Evolutionary conservation across 1,284 basidiomycete species (phyloP).

Genomic region (Apiotrichum laibachii): DNA sequence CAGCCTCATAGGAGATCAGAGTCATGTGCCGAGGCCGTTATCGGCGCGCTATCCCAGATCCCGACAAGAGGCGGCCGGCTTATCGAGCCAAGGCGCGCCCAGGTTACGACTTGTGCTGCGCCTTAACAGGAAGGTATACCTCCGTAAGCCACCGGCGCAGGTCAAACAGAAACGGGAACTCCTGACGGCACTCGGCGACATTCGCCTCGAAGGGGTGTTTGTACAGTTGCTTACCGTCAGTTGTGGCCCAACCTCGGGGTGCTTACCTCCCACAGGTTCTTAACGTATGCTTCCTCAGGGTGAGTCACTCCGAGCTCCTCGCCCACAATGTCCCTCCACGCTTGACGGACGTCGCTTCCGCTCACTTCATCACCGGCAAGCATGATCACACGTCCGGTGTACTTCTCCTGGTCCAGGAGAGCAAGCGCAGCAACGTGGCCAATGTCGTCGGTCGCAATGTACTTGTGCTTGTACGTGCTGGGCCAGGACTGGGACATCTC

Average conservation of each 20-base stretch:
- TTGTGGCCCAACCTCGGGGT: background rate
- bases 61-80: too few species aligned
- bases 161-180: conserved; percentile 1
- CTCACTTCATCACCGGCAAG: conserved; percentile 1
- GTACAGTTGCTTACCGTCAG: background rate
- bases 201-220: conserved; percentile 5
- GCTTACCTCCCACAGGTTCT: background rate
- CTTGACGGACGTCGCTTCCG: background rate
- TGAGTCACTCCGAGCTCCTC: background rate
- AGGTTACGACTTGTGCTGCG: too few species aligned
- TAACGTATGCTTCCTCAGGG: background rate
- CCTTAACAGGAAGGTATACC: background rate
- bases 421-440: conserved; percentile 1
- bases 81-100: too few species aligned
- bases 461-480: conserved; percentile 2
- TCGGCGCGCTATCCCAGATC: too few species aligned
- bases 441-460: conserved; percentile 4
- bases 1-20: too few species aligned
- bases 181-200: background rate
- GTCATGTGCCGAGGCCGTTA: too few species aligned
- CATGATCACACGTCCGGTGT: background rate
- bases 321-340: background rate
- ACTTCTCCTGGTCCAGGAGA: background rate
- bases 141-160: background rate
- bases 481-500: background rate